A percentile compares a stretch with the other conserved stretches of the same genome.
Evolutionary conservation across 75 land plant genomes (phyloP).

Genomic region (Sequoiadendron giganteum): DNA sequence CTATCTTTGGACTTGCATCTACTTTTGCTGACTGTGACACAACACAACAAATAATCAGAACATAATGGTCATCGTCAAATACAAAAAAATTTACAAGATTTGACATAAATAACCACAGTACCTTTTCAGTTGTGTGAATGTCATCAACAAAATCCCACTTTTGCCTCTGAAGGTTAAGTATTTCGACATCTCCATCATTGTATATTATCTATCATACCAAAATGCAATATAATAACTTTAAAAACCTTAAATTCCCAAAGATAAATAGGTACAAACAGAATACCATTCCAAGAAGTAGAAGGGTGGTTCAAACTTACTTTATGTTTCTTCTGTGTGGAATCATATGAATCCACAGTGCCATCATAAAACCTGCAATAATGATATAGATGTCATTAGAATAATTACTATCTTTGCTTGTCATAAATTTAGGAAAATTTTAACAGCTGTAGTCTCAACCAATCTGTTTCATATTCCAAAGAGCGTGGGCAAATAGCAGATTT

Average conservation of each 20-base stretch:
- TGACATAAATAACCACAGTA: not conserved
- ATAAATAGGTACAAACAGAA: not conserved
- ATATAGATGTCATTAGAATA: not conserved
- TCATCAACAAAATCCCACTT: not conserved
- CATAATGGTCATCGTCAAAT: not conserved
- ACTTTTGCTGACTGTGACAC: not conserved
- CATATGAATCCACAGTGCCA: constrained; percentile 2
- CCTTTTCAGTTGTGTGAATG: not conserved
- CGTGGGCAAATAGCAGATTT: not conserved
- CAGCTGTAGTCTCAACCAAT: not conserved
- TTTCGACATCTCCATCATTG: constrained; percentile 4
- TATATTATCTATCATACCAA: constrained; percentile 1
- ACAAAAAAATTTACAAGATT: not conserved
- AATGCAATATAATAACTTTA: not conserved
- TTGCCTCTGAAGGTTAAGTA: constrained; percentile 2
- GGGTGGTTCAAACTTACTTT: not conserved
- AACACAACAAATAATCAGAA: not conserved
- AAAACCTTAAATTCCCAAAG: not conserved
- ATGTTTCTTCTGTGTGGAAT: not conserved
- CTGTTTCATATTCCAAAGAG: not conserved
- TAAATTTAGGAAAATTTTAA: too few species aligned
- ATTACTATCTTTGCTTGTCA: not conserved
- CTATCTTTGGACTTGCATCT: not conserved
- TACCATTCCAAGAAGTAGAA: not conserved
- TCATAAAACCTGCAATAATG: not conserved